Evolutionary conservation across 2,329 filamentous ascomycete species (phyloP).

Genomic region (Alternaria arbusti): DNA sequence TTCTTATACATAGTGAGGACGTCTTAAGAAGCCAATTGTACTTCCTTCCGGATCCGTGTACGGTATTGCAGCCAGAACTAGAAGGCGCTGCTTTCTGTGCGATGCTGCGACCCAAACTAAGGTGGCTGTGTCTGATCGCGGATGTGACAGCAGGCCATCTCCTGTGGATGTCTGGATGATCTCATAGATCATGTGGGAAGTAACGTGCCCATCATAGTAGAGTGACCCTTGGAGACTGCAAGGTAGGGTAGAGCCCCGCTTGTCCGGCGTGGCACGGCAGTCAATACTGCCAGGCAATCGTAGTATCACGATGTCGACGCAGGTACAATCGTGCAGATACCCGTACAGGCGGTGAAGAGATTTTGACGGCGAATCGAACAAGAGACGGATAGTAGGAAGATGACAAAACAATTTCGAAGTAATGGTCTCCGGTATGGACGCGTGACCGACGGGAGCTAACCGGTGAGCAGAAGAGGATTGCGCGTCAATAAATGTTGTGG

Average conservation of each 20-base stretch:
- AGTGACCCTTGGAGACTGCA: conserved; percentile 4
- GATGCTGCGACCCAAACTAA: conserved; percentile 19
- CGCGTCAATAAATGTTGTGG: conserved; percentile 15
- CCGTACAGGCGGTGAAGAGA: not conserved
- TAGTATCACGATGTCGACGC: conserved; percentile 17
- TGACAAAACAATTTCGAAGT: not conserved
- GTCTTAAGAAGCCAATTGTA: not conserved
- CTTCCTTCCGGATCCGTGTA: not conserved
- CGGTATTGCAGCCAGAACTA: not conserved
- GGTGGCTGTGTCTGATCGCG: conserved; percentile 6
- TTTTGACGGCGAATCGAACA: not conserved
- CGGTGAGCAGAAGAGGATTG: not conserved
- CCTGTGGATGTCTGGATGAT: conserved; percentile 5
- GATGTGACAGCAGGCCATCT: conserved; percentile 7
- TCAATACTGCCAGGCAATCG: conserved; percentile 11
- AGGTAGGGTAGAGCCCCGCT: conserved; percentile 16
- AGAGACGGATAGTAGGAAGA: not conserved
- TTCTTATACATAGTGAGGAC: conserved; percentile 16
- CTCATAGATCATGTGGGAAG: not conserved
- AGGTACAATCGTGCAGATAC: conserved; percentile 24
- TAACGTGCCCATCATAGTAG: not conserved
- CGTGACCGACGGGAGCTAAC: not conserved
- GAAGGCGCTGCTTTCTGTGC: conserved; percentile 17
- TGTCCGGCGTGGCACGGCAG: conserved; percentile 17
- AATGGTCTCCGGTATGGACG: not conserved